Conservation (phyloP, 805 yeast species). For the Starmerella lactis-condensi region DNA sequence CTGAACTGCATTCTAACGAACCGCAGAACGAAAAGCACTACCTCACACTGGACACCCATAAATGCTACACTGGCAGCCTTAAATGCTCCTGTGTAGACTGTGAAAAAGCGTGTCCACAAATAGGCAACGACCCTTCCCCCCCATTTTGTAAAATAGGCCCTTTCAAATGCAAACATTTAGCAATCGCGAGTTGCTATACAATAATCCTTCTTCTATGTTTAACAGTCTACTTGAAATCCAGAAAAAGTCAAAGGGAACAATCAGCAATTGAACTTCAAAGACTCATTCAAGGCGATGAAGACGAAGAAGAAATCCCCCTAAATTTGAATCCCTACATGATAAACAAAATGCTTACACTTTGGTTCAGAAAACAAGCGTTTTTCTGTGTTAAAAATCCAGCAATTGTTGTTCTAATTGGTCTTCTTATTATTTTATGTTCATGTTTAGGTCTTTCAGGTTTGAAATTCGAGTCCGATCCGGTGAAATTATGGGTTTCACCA, state of each 20-base stretch:
- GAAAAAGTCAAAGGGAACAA: conserved; percentile 5
- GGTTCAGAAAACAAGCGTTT: conserved; percentile 35
- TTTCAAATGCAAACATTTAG: conserved; percentile 57
- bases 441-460: conserved; percentile 36
- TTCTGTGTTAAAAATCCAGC: conserved; percentile 47
- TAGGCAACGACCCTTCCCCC: conserved; percentile 26
- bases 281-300: conserved; percentile 28
- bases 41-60: conserved; percentile 21
- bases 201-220: conserved; percentile 3
- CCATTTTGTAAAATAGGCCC: conserved; percentile 37
- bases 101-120: conserved; percentile 51
- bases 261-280: conserved; percentile 17
- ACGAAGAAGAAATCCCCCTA: conserved; percentile 1
- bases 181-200: conserved; percentile 31
- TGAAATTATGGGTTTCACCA: conserved; percentile 78
- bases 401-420: conserved; percentile 29
- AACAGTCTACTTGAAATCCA: conserved; percentile 5
- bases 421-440: conserved; percentile 28
- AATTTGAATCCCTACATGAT: conserved; percentile 27
- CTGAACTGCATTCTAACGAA: background rate
- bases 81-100: conserved; percentile 78
- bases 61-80: conserved; percentile 41
- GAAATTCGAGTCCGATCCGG: conserved; percentile 59
- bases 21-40: conserved; percentile 18
- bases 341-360: conserved; percentile 30